A percentile compares a stretch with the other conserved stretches of the same genome.
Evolutionary conservation across 352 stramenopile species (phyloP).

Genomic region (Globisporangium okanoganense): DNA sequence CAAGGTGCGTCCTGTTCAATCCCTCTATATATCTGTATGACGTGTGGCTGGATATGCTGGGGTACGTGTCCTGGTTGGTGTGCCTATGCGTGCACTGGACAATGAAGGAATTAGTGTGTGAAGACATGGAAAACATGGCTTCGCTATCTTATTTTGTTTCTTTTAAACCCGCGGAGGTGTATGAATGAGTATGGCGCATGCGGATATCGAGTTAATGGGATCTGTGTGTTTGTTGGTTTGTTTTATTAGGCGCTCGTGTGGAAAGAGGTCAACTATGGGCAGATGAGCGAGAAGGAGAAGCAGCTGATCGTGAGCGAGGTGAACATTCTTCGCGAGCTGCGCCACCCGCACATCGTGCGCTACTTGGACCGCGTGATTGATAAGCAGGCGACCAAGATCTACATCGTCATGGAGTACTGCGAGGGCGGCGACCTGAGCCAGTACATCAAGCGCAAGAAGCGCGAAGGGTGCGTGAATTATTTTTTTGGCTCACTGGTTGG

Average conservation of each 20-base stretch:
- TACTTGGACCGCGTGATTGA: constrained; percentile 94
- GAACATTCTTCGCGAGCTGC: constrained; percentile 92
- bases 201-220: background rate
- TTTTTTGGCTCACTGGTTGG: background rate
- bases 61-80: too few relatives aligned
- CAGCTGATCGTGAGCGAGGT: constrained; percentile 93
- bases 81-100: too few relatives aligned
- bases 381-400: constrained; percentile 90
- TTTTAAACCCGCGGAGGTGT: too few relatives aligned
- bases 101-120: too few relatives aligned
- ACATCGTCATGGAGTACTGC: constrained; percentile 95
- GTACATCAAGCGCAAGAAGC: constrained; percentile 90
- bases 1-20: constrained; percentile 63
- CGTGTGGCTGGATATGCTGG: too few relatives aligned
- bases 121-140: too few relatives aligned
- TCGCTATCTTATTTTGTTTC: too few relatives aligned
- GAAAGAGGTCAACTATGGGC: constrained; percentile 91
- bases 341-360: constrained; percentile 91
- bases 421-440: constrained; percentile 87
- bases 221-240: too few relatives aligned
- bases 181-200: too few relatives aligned
- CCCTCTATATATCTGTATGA: too few relatives aligned
- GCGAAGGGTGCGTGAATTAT: constrained; percentile 56
- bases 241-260: constrained; percentile 82
- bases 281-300: constrained; percentile 93